Percentiles rank a stretch among this genome's conserved stretches.
These are phyloP conservation scores for Epichloe gansuensis DNA, from an alignment of 2,329 filamentous ascomycete genomes.

Conservation along the genomic window DNA sequence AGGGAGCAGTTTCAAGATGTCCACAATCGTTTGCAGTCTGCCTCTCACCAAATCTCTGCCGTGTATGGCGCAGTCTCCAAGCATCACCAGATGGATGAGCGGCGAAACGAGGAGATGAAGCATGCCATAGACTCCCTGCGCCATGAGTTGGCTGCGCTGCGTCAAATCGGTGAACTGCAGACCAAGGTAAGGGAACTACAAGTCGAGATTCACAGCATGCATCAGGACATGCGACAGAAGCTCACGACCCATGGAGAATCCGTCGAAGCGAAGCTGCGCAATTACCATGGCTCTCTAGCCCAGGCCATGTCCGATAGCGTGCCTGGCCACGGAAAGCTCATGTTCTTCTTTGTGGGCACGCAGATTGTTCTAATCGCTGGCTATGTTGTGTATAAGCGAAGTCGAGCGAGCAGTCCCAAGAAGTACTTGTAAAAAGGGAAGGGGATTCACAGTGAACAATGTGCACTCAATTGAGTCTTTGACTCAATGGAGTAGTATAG, in stretches of 20 bases:
- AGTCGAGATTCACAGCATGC: constrained; percentile 45
- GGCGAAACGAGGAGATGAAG: constrained; percentile 44
- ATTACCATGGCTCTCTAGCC: constrained; percentile 37
- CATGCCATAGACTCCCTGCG: constrained; percentile 35
- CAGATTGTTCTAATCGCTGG: constrained; percentile 58
- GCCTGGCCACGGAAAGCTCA: constrained; percentile 39
- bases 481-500: neutral
- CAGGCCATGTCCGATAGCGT: constrained; percentile 35
- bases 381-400: constrained; percentile 71
- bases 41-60: constrained; percentile 55
- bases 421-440: constrained; percentile 59
- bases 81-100: constrained; percentile 38
- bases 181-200: constrained; percentile 40
- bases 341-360: constrained; percentile 61
- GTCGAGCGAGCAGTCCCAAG: constrained; percentile 66
- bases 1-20: constrained; percentile 67
- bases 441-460: no score
- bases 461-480: neutral
- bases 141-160: constrained; percentile 32
- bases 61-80: constrained; percentile 46
- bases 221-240: constrained; percentile 40
- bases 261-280: constrained; percentile 38
- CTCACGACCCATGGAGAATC: constrained; percentile 37
- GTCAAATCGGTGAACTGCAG: constrained; percentile 31
- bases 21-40: constrained; percentile 66